Percentiles rank a stretch among this genome's conserved stretches.
Conservation (phyloP, 2,329 filamentous ascomycete genomes). For the Xylaria sp. region DNA sequence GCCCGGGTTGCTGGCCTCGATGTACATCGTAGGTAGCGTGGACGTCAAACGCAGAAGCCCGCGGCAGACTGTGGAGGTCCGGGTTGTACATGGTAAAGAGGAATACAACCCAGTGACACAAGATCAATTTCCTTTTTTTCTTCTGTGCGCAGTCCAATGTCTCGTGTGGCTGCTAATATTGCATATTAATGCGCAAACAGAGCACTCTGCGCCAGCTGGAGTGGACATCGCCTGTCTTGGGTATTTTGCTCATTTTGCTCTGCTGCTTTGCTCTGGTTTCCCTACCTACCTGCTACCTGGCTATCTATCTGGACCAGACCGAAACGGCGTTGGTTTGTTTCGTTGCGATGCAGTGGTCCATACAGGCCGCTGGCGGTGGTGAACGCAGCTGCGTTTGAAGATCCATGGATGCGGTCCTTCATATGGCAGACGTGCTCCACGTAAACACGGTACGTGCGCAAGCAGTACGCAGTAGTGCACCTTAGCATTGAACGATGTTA, state of each 20-base stretch:
- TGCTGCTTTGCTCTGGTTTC: background rate
- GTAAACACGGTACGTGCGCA: constrained; percentile 27
- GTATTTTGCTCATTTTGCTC: constrained; percentile 3
- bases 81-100: constrained; percentile 20
- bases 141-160: constrained; percentile 36
- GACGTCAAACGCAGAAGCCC: constrained; percentile 36
- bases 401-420: constrained; percentile 31
- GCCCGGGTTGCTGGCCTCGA: background rate
- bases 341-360: constrained; percentile 28
- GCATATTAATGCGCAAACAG: constrained; percentile 34
- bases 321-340: constrained; percentile 25
- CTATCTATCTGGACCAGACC: too few species aligned
- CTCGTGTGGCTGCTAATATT: constrained; percentile 37
- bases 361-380: background rate
- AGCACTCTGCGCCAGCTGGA: constrained; percentile 20
- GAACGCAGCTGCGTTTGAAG: constrained; percentile 29
- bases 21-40: constrained; percentile 5
- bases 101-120: constrained; percentile 33
- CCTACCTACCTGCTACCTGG: too few species aligned
- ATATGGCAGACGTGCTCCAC: constrained; percentile 28
- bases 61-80: constrained; percentile 34
- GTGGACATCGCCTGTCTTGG: constrained; percentile 14
- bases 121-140: constrained; percentile 37
- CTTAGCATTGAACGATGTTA: background rate
- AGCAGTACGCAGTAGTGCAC: too few species aligned